phyloP scores from a whole-genome alignment of 2,329 filamentous ascomycete genomes.

The Trichoderma polysporum region DNA sequence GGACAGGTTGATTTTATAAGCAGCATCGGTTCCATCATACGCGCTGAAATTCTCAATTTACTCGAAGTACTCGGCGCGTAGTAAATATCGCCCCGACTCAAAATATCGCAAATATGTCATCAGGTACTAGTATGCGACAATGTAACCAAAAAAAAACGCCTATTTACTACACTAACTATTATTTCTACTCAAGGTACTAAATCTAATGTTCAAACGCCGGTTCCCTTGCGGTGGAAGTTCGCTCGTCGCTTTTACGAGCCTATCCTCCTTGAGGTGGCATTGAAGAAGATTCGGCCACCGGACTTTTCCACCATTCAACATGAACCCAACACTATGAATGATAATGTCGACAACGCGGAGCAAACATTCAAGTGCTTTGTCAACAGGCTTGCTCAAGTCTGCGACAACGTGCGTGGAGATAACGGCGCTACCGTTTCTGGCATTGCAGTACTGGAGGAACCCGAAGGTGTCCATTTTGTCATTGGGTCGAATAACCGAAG shows the following conservation, averaged over 20 bases:
- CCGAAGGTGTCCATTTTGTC: slow-evolving; percentile 31
- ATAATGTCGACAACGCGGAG: slow-evolving; percentile 24
- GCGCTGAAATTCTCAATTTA: background rate
- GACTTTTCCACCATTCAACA: background rate
- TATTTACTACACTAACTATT: background rate
- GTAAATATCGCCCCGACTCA: background rate
- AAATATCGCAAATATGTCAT: background rate
- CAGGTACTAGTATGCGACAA: background rate
- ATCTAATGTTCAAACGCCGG: background rate
- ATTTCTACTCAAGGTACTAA: background rate
- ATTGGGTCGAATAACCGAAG: slow-evolving; percentile 34
- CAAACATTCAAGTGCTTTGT: slow-evolving; percentile 32
- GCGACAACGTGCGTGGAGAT: slow-evolving; percentile 29
- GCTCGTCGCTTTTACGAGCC: slow-evolving; percentile 33
- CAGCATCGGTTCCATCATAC: background rate
- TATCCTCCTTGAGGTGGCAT: slow-evolving; percentile 29
- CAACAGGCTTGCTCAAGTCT: slow-evolving; percentile 33
- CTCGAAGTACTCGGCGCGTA: too few relatives aligned
- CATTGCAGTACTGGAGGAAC: slow-evolving; percentile 31
- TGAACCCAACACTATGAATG: background rate
- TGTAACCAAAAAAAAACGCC: too few relatives aligned
- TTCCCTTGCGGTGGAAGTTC: slow-evolving; percentile 23
- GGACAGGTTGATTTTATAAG: too few relatives aligned
- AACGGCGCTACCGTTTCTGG: slow-evolving; percentile 34
- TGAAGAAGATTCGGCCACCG: slow-evolving; percentile 23